Evolutionary conservation across 352 stramenopile species (phyloP).

Genomic region (Pseudoperonospora humuli): DNA sequence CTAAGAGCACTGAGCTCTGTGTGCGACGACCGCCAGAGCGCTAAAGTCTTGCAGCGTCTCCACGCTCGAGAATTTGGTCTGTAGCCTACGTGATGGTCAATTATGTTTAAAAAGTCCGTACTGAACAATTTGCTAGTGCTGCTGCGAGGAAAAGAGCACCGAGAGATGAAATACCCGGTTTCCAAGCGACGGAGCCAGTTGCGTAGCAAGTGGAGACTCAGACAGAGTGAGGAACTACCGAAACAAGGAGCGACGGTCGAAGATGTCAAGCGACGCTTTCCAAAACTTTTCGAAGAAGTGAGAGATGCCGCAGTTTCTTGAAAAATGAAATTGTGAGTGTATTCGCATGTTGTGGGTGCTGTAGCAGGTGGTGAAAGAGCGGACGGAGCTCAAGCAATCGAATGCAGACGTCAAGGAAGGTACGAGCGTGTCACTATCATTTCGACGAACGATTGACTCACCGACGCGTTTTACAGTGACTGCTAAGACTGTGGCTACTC

Average conservation of each 20-base stretch:
- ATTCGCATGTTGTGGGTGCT: background rate
- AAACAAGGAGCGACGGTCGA: constrained; percentile 29
- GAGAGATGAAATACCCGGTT: constrained; percentile 6
- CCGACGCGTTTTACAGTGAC: background rate
- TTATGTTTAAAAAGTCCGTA: background rate
- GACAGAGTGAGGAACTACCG: constrained; percentile 20
- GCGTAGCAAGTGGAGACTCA: constrained; percentile 28
- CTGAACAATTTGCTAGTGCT: constrained; percentile 19
- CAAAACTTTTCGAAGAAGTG: constrained; percentile 41
- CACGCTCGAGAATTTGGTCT: constrained; percentile 41
- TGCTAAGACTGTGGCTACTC: background rate
- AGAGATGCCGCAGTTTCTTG: background rate
- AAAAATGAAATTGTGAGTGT: background rate
- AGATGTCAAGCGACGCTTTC: constrained; percentile 29
- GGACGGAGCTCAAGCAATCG: constrained; percentile 4
- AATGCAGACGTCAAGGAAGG: background rate
- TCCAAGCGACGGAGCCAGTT: constrained; percentile 32
- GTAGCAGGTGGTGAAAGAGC: constrained; percentile 11
- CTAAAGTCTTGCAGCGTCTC: constrained; percentile 30
- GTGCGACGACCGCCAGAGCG: constrained; percentile 16
- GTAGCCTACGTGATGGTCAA: background rate
- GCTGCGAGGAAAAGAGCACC: constrained; percentile 14
- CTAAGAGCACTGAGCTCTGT: constrained; percentile 27
- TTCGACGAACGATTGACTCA: background rate
- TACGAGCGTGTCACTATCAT: background rate